Conservation (phyloP, 2,329 filamentous ascomycete genomes). For the Fusarium proliferatum region DNA sequence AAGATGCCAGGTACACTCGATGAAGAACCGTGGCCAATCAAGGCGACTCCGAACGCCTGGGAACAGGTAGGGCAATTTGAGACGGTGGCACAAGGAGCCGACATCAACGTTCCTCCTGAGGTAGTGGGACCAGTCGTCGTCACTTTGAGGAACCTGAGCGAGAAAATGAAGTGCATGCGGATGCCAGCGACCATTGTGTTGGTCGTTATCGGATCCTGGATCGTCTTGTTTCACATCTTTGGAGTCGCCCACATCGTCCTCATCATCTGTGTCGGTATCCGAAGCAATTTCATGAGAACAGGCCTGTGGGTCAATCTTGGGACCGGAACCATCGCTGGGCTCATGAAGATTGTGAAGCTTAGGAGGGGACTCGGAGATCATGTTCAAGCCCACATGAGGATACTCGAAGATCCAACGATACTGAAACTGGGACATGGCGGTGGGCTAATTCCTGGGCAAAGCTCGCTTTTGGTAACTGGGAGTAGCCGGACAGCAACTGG, state of each 20-base stretch:
- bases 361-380: conserved; percentile 9
- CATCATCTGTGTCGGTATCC: background rate
- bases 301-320: background rate
- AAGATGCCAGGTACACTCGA: conserved; percentile 15
- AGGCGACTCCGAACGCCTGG: background rate
- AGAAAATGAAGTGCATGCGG: conserved; percentile 25
- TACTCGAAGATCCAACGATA: conserved; percentile 12
- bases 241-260: background rate
- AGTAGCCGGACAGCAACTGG: background rate
- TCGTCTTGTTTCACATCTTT: background rate
- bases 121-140: conserved; percentile 18
- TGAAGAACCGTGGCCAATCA: conserved; percentile 15
- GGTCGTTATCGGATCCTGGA: background rate
- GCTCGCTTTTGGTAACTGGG: background rate
- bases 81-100: background rate
- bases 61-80: conserved; percentile 11
- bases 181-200: background rate
- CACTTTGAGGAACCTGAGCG: conserved; percentile 11
- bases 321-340: background rate
- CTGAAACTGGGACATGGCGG: background rate
- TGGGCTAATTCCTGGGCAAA: no score
- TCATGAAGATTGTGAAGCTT: background rate
- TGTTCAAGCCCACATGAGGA: background rate
- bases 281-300: background rate
- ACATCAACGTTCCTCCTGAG: conserved; percentile 14